A percentile compares a stretch with the other conserved stretches of the same genome.
These are phyloP conservation scores for Vitis rotundifolia DNA, from an alignment of 164 flowering plant genomes.

Conservation along the genomic window DNA sequence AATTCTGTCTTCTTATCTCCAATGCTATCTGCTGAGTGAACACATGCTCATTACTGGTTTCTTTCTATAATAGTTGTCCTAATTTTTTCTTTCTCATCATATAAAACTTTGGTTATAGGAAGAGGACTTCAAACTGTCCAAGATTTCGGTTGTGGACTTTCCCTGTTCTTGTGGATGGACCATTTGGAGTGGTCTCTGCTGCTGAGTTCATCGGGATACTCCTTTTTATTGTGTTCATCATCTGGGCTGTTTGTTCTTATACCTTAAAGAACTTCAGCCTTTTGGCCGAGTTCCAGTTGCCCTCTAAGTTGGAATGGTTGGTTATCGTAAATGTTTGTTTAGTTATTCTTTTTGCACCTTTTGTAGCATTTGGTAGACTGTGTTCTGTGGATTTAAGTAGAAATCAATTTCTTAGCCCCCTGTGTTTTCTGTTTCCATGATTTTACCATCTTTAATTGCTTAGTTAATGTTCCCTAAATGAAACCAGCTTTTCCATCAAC, in stretches of 20 bases:
- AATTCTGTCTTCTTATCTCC: neutral
- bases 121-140: constrained; percentile 43
- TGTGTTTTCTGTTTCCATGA: too few species aligned
- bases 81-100: neutral
- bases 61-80: neutral
- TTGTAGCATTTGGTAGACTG: too few species aligned
- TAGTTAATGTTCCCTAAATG: too few species aligned
- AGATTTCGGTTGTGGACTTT: constrained; percentile 84
- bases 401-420: too few species aligned
- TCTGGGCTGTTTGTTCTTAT: constrained; percentile 59
- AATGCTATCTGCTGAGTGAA: neutral
- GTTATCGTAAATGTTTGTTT: neutral
- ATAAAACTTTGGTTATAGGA: constrained; percentile 24
- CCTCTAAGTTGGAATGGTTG: constrained; percentile 34
- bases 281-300: constrained; percentile 15
- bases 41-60: neutral
- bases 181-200: constrained; percentile 89
- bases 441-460: too few species aligned
- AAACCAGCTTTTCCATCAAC: too few species aligned
- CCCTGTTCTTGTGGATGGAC: constrained; percentile 82
- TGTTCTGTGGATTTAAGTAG: too few species aligned
- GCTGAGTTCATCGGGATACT: constrained; percentile 80
- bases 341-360: too few species aligned
- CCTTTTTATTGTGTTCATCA: constrained; percentile 44
- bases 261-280: constrained; percentile 23